Evolutionary conservation across 192 early-diverging fungal genomes (phyloP).

Genomic region (Coemansia biformis): DNA sequence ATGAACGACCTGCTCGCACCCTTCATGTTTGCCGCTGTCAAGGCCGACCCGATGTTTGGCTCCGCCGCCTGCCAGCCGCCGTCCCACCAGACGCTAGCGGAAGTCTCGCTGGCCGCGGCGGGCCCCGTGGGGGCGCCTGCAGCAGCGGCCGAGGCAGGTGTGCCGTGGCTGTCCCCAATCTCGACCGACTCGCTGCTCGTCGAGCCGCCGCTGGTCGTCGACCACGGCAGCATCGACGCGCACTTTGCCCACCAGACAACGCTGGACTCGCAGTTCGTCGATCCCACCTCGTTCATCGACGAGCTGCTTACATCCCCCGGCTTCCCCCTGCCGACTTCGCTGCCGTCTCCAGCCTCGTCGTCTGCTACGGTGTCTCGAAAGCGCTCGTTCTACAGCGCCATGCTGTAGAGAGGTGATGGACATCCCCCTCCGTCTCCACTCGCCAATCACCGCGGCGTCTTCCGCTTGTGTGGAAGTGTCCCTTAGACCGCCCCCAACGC

Average conservation of each 20-base stretch:
- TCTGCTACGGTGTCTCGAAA: constrained; percentile 24
- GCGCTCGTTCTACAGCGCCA: constrained; percentile 37
- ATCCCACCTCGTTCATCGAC: constrained; percentile 42
- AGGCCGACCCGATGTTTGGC: constrained; percentile 46
- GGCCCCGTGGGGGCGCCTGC: too few relatives aligned
- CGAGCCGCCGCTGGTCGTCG: constrained; percentile 36
- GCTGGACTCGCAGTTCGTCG: constrained; percentile 30
- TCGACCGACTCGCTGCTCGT: constrained; percentile 18
- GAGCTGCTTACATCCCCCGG: constrained; percentile 34
- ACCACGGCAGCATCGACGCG: constrained; percentile 26
- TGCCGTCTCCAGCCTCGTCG: background rate
- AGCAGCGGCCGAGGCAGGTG: background rate
- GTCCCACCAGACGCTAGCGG: background rate
- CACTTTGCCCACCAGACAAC: constrained; percentile 14
- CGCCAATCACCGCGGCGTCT: too few relatives aligned
- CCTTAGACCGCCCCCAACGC: too few relatives aligned
- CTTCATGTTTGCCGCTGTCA: constrained; percentile 25
- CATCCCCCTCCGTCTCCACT: too few relatives aligned
- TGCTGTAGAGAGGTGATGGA: too few relatives aligned
- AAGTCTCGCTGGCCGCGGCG: background rate
- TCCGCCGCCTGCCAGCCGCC: background rate
- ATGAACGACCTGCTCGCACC: constrained; percentile 24
- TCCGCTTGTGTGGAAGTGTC: too few relatives aligned
- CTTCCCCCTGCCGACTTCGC: constrained; percentile 16
- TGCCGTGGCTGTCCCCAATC: constrained; percentile 2